These are phyloP conservation scores for Dimargaris xerosporica DNA, from an alignment of 192 early-diverging fungal species.

Conservation along the genomic window DNA sequence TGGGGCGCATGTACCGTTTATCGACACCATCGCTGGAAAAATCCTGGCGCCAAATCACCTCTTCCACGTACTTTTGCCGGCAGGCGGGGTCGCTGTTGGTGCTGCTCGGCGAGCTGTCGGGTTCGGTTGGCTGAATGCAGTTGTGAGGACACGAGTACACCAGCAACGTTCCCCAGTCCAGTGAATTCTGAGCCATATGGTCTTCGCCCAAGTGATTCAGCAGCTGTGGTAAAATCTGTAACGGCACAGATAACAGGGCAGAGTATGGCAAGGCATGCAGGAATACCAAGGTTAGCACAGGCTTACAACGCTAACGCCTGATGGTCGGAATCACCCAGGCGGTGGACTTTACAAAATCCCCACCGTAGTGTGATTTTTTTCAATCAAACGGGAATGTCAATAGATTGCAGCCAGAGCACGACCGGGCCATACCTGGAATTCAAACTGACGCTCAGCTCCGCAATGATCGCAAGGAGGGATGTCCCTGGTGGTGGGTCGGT, in stretches of 20 bases:
- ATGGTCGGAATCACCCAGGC: neutral
- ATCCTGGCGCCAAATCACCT: neutral
- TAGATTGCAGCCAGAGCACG: neutral
- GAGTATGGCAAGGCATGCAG: neutral
- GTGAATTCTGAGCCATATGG: neutral
- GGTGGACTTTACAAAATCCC: neutral
- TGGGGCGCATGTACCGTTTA: no score
- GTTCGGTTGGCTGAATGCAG: neutral
- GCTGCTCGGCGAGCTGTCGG: neutral
- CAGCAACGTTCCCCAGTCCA: conserved; percentile 6
- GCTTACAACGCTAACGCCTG: neutral
- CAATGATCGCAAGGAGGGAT: neutral
- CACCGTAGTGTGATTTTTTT: neutral
- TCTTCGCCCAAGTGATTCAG: neutral
- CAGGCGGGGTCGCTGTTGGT: neutral
- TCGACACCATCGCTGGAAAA: neutral
- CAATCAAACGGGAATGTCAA: neutral
- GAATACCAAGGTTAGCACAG: neutral
- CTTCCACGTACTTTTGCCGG: neutral
- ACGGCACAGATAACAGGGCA: neutral
- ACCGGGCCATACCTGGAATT: neutral
- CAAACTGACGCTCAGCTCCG: neutral
- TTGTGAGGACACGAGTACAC: conserved; percentile 8
- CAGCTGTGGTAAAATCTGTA: conserved; percentile 7
- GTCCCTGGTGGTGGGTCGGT: neutral